phyloP scores from a whole-genome alignment of 2,329 filamentous ascomycete species.

The Pseudogymnoascus sp. region DNA sequence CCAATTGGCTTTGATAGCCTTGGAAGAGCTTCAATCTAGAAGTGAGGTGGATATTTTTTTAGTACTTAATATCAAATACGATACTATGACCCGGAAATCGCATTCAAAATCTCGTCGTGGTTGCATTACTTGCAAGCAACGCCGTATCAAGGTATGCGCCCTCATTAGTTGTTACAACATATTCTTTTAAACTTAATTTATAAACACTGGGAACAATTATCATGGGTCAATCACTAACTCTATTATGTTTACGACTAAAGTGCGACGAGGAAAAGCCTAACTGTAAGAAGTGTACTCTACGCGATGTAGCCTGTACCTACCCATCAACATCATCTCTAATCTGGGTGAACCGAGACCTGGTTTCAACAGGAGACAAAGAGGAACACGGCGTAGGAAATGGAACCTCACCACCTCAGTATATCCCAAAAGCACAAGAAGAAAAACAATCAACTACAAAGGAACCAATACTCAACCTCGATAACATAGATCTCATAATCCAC shows the following conservation, averaged over 20 bases:
- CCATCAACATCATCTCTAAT: background rate
- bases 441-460: background rate
- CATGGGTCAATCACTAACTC: background rate
- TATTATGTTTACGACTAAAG: constrained; percentile 12
- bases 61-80: background rate
- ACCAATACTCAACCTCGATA: constrained; percentile 14
- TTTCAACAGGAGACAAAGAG: constrained; percentile 6
- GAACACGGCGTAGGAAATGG: background rate
- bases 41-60: background rate
- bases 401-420: background rate
- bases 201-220: background rate
- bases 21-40: background rate
- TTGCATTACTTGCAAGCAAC: constrained; percentile 27
- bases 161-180: background rate
- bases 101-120: constrained; percentile 30
- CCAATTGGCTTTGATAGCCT: background rate
- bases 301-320: constrained; percentile 19
- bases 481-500: constrained; percentile 22
- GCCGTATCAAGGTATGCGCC: constrained; percentile 28
- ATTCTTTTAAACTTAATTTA: background rate
- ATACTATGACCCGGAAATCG: constrained; percentile 15
- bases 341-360: constrained; percentile 4
- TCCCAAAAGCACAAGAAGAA: constrained; percentile 2
- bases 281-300: constrained; percentile 21
- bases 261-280: constrained; percentile 22